Conservation (phyloP, 2,329 filamentous ascomycete species). For the Colletotrichum sp. region DNA sequence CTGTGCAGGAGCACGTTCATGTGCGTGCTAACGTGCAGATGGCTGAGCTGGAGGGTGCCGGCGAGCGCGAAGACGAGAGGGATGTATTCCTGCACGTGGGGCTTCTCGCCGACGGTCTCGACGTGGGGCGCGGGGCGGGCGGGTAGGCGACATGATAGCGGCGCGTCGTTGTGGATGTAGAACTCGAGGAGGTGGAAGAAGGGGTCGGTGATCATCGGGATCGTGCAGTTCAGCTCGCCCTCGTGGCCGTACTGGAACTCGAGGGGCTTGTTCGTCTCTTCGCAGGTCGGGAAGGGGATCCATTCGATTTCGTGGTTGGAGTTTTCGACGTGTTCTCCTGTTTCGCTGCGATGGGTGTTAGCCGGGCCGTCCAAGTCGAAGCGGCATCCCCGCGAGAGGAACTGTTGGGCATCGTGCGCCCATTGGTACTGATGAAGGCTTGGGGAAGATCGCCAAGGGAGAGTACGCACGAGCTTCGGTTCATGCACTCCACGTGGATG, state of each 20-base stretch:
- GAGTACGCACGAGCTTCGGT: constrained; percentile 69
- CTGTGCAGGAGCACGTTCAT: constrained; percentile 87
- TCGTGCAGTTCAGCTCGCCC: constrained; percentile 82
- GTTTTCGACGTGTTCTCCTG: constrained; percentile 87
- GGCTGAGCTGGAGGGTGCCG: constrained; percentile 85
- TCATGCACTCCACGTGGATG: constrained; percentile 75
- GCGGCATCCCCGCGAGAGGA: not conserved
- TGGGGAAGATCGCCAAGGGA: not conserved
- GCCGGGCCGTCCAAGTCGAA: not conserved
- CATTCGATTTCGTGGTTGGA: constrained; percentile 84
- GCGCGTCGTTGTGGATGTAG: constrained; percentile 96
- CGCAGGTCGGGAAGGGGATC: constrained; percentile 88
- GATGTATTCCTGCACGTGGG: constrained; percentile 66
- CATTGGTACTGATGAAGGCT: not conserved
- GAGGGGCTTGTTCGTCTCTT: constrained; percentile 83
- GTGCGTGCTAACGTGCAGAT: constrained; percentile 88
- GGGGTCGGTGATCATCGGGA: constrained; percentile 75
- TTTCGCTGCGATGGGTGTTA: constrained; percentile 62
- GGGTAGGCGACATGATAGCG: constrained; percentile 87
- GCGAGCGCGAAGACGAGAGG: constrained; percentile 88
- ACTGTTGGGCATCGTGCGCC: not conserved
- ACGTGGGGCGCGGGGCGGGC: constrained; percentile 68
- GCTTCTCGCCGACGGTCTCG: constrained; percentile 57
- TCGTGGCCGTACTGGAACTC: constrained; percentile 87
- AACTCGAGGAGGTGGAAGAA: constrained; percentile 94